These are phyloP conservation scores for Angomonas desouzai DNA, from an alignment of 208 protist genomes.

Conservation along the genomic window DNA sequence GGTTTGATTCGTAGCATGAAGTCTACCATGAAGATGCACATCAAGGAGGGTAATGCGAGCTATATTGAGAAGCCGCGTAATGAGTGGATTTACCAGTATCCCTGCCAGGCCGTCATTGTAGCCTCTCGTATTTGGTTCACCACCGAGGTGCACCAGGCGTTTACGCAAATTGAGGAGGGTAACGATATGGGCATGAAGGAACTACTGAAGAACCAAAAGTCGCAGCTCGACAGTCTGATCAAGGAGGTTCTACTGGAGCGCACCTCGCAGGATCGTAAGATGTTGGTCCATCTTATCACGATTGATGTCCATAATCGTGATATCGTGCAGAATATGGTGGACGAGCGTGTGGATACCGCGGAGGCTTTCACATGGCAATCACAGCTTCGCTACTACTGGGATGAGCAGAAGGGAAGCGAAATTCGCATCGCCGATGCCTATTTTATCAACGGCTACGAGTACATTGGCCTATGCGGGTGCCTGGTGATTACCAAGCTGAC, in stretches of 20 bases:
- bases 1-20: conserved; percentile 88
- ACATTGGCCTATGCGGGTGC: conserved; percentile 97
- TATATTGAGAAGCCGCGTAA: conserved; percentile 96
- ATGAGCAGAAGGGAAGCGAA: conserved; percentile 91
- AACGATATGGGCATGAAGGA: conserved; percentile 98
- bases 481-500: conserved; percentile 99
- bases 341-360: conserved; percentile 92
- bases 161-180: conserved; percentile 97
- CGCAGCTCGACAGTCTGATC: conserved; percentile 92
- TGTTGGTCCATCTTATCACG: conserved; percentile 98
- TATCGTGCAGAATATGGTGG: conserved; percentile 91
- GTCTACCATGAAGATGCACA: conserved; percentile 75
- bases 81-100: conserved; percentile 97
- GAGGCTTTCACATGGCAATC: conserved; percentile 97
- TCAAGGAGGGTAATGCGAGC: conserved; percentile 88
- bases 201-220: conserved; percentile 94
- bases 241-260: conserved; percentile 93
- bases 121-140: conserved; percentile 97
- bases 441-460: conserved; percentile 98
- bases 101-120: conserved; percentile 94
- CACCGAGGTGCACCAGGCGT: conserved; percentile 96
- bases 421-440: conserved; percentile 97
- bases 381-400: conserved; percentile 97
- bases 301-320: conserved; percentile 98
- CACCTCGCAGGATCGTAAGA: conserved; percentile 92